phyloP scores from a whole-genome alignment of 148 eudicot genomes.

The Rhododendron molle region DNA sequence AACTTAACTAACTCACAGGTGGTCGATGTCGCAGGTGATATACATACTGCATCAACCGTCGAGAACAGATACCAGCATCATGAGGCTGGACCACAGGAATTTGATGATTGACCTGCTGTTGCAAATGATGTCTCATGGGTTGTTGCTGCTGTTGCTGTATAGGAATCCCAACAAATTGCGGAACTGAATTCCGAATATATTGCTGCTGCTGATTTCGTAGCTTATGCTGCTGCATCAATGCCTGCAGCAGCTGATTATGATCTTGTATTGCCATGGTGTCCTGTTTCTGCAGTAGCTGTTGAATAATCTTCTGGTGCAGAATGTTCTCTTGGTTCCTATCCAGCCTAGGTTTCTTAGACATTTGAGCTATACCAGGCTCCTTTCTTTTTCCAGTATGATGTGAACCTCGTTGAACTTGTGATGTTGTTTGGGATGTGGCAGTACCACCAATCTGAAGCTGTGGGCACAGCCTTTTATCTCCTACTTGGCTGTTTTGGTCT shows the following conservation, averaged over 20 bases:
- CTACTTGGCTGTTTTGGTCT: slow-evolving; percentile 10
- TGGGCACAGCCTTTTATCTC: slow-evolving; percentile 10
- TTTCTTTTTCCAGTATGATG: slow-evolving; percentile 14
- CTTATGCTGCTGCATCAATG: slow-evolving; percentile 17
- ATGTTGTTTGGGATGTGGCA: slow-evolving; percentile 11
- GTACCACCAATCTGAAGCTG: slow-evolving; percentile 4
- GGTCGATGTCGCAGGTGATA: slow-evolving; percentile 33
- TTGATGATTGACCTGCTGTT: slow-evolving; percentile 1
- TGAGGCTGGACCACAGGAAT: slow-evolving; percentile 2
- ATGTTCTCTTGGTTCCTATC: slow-evolving; percentile 17
- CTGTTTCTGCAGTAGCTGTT: slow-evolving; percentile 14
- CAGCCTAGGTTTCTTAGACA: slow-evolving; percentile 27
- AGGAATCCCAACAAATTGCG: slow-evolving; percentile 11
- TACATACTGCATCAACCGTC: slow-evolving; percentile 24
- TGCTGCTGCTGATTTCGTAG: slow-evolving; percentile 12
- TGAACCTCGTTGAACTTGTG: slow-evolving; percentile 19
- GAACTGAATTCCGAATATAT: slow-evolving; percentile 5
- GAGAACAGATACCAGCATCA: slow-evolving; percentile 20
- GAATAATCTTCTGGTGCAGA: slow-evolving; percentile 15
- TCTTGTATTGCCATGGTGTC: slow-evolving; percentile 11
- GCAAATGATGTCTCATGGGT: slow-evolving; percentile 6
- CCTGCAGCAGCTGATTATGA: slow-evolving; percentile 14
- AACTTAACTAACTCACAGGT: slow-evolving; percentile 25
- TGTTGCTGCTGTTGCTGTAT: slow-evolving; percentile 20
- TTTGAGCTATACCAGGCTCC: slow-evolving; percentile 11